Conservation (phyloP, 2,329 filamentous ascomycete genomes). For the Microcyclosporella mali region DNA sequence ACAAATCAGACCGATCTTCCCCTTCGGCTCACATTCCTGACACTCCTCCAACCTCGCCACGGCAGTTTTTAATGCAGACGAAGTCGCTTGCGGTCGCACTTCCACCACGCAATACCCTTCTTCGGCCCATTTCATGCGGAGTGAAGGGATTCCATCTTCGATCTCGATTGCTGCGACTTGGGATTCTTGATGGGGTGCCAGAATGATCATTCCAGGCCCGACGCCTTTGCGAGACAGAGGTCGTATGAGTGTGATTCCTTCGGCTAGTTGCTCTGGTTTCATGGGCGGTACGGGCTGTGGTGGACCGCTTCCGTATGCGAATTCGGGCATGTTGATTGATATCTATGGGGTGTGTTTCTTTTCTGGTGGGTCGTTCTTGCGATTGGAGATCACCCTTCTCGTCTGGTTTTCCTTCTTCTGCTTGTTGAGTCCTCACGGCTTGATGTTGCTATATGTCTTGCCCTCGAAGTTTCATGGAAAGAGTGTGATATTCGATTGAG, state of each 20-base stretch:
- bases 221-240: constrained; percentile 17
- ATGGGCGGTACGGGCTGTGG: constrained; percentile 16
- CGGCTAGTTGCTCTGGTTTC: constrained; percentile 14
- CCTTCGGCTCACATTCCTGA: constrained; percentile 33
- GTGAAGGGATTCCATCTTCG: constrained; percentile 19
- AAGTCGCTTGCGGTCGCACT: constrained; percentile 34
- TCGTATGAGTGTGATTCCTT: constrained; percentile 17
- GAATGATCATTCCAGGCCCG: constrained; percentile 20
- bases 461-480: no score
- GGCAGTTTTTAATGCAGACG: constrained; percentile 14
- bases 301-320: constrained; percentile 18
- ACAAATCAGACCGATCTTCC: constrained; percentile 36
- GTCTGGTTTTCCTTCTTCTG: no score
- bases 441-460: no score
- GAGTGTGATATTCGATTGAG: no score
- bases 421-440: no score
- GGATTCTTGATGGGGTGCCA: constrained; percentile 12
- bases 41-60: constrained; percentile 21
- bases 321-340: constrained; percentile 12
- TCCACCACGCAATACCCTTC: constrained; percentile 61
- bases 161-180: constrained; percentile 13
- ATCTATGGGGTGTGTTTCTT: no score
- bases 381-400: no score
- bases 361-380: no score
- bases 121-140: constrained; percentile 59